Evolutionary conservation across 2,329 filamentous ascomycete species (phyloP), one percentile per base, ranked within the genome.

Genomic region (Berkeleyomyces rouxiae): DNA sequence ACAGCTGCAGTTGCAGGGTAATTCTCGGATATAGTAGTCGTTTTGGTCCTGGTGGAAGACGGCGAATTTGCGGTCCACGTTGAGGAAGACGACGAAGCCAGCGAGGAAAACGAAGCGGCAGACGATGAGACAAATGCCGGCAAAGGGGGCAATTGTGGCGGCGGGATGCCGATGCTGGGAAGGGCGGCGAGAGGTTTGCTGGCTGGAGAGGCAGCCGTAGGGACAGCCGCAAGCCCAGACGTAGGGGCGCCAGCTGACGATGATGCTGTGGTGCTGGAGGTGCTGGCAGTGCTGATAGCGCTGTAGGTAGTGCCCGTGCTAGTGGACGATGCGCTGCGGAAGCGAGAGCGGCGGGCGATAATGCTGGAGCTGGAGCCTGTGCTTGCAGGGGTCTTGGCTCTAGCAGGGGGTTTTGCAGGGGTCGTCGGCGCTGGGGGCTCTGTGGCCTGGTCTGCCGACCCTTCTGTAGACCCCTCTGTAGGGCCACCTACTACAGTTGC

Each of bases 61-160:
- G 42, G 33, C 16, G 39, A 42, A 11, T 23, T 7, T 53, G 13
- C 47, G 10, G 47, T 7, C 42, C 13, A 42, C n/a, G 57, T 33
- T 31, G 39, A 59, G 57, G 40, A 43, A 44, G 43, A 44, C 31
- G 57, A 42, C n/a, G 36, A 23, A 23, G 23, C 10, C n/a, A 23
- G 10, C 46, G 46, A 23, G 31, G 58, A 11, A 23, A 31, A 23
- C 23, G 57, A 58, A 44, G 42, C 6, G 31, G 58, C 31, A 3
- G 58, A 60, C 43, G 58, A 60, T 36, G 31, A 23, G 13, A 47
- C 36, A 43, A 57, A 55, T 6, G 47, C 40, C 40, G 60, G 60
- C 42, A 61, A 61, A 46, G 60, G 49, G 49, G 60, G 49, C 42
- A 57, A 5, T 33, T 57, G 13, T 43, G 60, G 60, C 60, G 60